Conservation (phyloP, 805 yeast genomes). For the Pichia cabralensis region DNA sequence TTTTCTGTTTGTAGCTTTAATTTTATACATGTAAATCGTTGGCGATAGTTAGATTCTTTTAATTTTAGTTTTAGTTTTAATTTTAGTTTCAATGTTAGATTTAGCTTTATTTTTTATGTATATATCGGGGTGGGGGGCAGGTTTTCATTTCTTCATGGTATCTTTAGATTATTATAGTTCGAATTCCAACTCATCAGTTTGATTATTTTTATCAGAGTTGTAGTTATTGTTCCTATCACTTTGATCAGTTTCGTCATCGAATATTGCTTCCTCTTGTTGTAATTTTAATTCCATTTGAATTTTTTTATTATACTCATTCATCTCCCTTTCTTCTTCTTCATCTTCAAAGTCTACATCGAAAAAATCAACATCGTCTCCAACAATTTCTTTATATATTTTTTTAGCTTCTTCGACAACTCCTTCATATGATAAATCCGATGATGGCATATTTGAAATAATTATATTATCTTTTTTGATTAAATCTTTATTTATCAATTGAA, state of each 20-base stretch:
- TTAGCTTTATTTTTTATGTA: too few species aligned
- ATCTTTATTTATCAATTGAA: constrained; percentile 43
- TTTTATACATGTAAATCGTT: too few species aligned
- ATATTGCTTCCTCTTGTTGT: too few species aligned
- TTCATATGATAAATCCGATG: constrained; percentile 82
- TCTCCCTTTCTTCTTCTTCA: constrained; percentile 50
- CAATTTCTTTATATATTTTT: constrained; percentile 61
- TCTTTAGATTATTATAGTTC: constrained; percentile 18
- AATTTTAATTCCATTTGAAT: constrained; percentile 1
- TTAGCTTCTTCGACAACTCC: constrained; percentile 81
- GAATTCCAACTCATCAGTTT: constrained; percentile 28
- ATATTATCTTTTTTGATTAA: constrained; percentile 23
- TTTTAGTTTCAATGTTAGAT: too few species aligned
- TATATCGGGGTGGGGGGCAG: too few species aligned
- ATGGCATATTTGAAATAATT: constrained; percentile 53
- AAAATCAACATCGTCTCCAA: constrained; percentile 92
- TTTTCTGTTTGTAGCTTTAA: too few species aligned
- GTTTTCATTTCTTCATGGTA: too few species aligned
- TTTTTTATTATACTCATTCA: constrained; percentile 1
- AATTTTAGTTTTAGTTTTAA: too few species aligned
- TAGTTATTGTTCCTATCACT: not conserved
- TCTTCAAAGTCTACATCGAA: constrained; percentile 96
- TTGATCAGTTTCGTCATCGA: not conserved
- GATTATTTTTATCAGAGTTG: not conserved
- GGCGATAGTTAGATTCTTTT: too few species aligned